Conservation (phyloP, 2,329 filamentous ascomycete genomes). For the Fusarium sp. region DNA sequence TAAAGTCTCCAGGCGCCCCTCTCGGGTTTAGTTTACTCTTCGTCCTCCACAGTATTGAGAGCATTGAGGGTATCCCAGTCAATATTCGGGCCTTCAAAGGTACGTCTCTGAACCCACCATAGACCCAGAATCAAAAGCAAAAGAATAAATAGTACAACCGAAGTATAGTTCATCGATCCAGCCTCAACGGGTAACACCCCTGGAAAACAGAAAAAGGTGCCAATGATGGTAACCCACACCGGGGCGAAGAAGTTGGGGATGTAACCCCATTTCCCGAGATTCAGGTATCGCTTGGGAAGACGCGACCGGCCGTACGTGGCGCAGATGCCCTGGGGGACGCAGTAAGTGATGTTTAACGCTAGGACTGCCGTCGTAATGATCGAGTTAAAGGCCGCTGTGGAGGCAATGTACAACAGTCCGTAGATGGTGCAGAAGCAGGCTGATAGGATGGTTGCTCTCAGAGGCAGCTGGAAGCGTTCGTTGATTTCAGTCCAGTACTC, state of each 20-base stretch:
- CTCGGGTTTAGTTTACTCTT: background rate
- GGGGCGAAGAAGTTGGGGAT: background rate
- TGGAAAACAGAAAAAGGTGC: background rate
- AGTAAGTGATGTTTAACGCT: background rate
- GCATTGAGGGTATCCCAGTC: background rate
- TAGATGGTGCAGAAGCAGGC: background rate
- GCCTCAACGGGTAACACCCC: background rate
- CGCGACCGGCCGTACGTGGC: background rate
- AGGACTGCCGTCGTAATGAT: background rate
- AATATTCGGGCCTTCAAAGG: background rate
- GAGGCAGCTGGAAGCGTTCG: background rate
- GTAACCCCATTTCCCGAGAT: background rate
- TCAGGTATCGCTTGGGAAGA: background rate
- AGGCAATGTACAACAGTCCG: background rate
- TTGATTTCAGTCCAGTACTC: background rate
- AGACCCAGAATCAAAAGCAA: background rate
- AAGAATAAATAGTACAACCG: background rate
- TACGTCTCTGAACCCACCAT: background rate
- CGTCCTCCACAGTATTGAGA: background rate
- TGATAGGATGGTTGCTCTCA: background rate
- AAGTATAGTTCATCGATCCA: background rate
- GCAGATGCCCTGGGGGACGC: background rate
- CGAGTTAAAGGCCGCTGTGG: background rate
- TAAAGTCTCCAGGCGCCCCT: background rate
- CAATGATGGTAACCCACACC: background rate